phyloP scores from a whole-genome alignment of 2,329 filamentous ascomycete genomes.

The Botrytis fabae region DNA sequence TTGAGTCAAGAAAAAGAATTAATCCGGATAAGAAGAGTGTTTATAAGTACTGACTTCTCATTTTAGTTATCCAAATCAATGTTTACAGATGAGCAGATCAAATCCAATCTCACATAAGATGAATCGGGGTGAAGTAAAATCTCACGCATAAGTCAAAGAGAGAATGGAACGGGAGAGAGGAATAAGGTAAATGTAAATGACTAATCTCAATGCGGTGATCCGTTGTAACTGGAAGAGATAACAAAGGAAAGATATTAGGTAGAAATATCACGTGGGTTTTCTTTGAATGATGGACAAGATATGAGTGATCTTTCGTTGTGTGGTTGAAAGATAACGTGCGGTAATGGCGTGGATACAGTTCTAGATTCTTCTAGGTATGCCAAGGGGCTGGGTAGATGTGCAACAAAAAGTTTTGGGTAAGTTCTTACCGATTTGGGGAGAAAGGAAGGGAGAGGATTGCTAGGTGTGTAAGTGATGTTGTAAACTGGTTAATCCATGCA shows the following conservation, averaged over 20 bases:
- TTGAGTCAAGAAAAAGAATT: background rate
- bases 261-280: background rate
- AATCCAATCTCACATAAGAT: background rate
- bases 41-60: background rate
- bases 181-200: background rate
- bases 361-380: background rate
- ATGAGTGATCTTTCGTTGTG: background rate
- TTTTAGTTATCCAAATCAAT: background rate
- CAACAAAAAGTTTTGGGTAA: background rate
- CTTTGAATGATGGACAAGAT: background rate
- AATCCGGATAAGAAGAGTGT: background rate
- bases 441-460: background rate
- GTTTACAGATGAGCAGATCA: background rate
- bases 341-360: background rate
- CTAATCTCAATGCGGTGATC: constrained; percentile 1
- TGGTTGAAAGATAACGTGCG: background rate
- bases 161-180: background rate
- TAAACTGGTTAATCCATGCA: background rate
- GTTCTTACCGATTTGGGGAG: rapidly evolving
- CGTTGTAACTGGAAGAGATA: no score
- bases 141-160: background rate
- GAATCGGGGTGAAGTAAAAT: background rate
- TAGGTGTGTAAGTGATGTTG: background rate
- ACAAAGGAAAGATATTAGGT: background rate
- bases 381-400: constrained; percentile 6